phyloP scores from a whole-genome alignment of 768 basidiomycete genomes.

The Tephrocybe sp. region DNA sequence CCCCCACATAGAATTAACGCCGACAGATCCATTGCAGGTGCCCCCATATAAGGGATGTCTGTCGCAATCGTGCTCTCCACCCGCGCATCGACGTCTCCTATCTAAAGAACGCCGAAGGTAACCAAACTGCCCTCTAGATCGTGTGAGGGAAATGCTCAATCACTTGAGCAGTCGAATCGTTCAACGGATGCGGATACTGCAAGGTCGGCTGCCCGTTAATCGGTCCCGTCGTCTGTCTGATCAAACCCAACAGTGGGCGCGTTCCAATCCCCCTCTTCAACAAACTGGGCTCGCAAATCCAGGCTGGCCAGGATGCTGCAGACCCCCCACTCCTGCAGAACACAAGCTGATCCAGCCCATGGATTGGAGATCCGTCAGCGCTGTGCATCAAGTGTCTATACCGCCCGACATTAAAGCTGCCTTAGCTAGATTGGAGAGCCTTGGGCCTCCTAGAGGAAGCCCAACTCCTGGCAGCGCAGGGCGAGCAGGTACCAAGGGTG shows the following conservation, averaged over 20 bases:
- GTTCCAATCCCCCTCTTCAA: constrained; percentile 54
- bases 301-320: constrained; percentile 90
- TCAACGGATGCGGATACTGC: constrained; percentile 89
- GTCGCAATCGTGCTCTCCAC: constrained; percentile 71
- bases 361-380: constrained; percentile 81
- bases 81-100: constrained; percentile 77
- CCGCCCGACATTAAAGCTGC: constrained; percentile 70
- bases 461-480: constrained; percentile 29
- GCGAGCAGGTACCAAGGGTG: constrained; percentile 28
- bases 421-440: constrained; percentile 58
- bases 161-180: constrained; percentile 59
- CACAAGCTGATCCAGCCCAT: constrained; percentile 63
- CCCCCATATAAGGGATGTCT: constrained; percentile 73
- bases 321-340: constrained; percentile 64
- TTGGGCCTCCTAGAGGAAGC: constrained; percentile 41
- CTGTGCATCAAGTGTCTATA: constrained; percentile 72
- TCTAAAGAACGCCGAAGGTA: constrained; percentile 88
- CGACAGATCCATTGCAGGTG: constrained; percentile 50
- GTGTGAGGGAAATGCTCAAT: constrained; percentile 15
- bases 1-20: constrained; percentile 10
- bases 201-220: constrained; percentile 54
- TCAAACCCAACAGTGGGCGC: constrained; percentile 61
- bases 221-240: constrained; percentile 21
- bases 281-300: constrained; percentile 61
- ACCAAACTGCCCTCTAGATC: constrained; percentile 22